Evolutionary conservation across 495 filamentous ascomycete species (phyloP).

Genomic region (Trichoderma parareesei): DNA sequence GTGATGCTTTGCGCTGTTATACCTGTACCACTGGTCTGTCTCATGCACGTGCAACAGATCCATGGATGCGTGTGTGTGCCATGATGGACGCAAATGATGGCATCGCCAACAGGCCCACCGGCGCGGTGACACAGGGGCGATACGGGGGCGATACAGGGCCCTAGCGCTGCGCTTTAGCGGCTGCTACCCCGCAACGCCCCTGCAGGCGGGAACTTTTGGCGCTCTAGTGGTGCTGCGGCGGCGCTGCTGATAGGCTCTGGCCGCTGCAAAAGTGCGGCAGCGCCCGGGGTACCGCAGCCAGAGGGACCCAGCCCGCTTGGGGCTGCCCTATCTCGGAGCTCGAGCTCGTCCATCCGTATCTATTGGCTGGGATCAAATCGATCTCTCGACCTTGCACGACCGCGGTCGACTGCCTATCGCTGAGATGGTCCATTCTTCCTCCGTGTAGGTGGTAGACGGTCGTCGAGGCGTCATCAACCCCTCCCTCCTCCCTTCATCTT

Average conservation of each 20-base stretch:
- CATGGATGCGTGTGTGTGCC: not conserved
- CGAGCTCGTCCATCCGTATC: not conserved
- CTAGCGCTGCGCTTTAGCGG: not conserved
- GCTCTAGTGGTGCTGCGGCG: not conserved
- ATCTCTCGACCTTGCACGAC: not conserved
- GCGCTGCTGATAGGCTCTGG: not conserved
- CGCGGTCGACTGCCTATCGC: too few species aligned
- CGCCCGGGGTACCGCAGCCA: not conserved
- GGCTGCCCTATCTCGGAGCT: not conserved
- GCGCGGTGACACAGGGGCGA: not conserved
- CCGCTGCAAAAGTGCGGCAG: not conserved
- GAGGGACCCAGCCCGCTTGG: too few species aligned
- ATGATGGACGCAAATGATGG: slow-evolving; percentile 2
- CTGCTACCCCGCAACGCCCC: slow-evolving; percentile 3
- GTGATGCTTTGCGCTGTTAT: too few species aligned
- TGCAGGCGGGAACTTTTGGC: slow-evolving; percentile 7
- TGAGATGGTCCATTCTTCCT: too few species aligned
- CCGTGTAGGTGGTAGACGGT: too few species aligned
- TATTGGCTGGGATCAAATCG: too few species aligned
- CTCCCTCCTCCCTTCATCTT: not conserved
- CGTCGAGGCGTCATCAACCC: not conserved
- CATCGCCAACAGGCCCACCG: not conserved
- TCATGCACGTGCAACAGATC: not conserved
- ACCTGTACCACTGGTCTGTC: not conserved
- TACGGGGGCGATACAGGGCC: not conserved